Conservation (phyloP, 257 asterid species). For the Apocynum venetum region DNA sequence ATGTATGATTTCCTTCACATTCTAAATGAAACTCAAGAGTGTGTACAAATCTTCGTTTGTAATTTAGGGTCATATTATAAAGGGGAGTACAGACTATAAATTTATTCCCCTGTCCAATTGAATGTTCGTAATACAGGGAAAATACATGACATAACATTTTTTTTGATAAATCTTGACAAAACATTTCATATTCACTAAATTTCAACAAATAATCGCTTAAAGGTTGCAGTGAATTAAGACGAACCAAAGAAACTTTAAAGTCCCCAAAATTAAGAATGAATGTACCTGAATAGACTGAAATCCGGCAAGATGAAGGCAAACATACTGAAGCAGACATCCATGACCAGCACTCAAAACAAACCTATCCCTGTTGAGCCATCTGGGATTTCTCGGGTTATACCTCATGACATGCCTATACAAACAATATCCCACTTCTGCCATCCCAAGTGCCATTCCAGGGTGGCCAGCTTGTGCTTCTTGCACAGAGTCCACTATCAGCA, state of each 20-base stretch:
- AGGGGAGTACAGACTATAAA: too few relatives aligned
- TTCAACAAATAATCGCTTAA: background rate
- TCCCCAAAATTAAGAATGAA: background rate
- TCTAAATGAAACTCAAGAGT: background rate
- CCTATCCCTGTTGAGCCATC: slow-evolving; percentile 53
- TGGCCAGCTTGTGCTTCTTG: slow-evolving; percentile 54
- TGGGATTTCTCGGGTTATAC: slow-evolving; percentile 36
- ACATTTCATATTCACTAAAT: background rate
- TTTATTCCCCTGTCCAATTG: too few relatives aligned
- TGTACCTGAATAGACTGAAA: slow-evolving; percentile 50
- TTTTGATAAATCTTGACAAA: too few relatives aligned
- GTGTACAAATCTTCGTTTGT: too few relatives aligned
- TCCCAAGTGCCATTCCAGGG: slow-evolving; percentile 59
- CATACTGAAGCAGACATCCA: slow-evolving; percentile 56
- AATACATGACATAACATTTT: background rate
- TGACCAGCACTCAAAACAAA: slow-evolving; percentile 62
- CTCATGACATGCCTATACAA: slow-evolving; percentile 44
- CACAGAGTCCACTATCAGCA: slow-evolving; percentile 48
- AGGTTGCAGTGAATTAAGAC: background rate
- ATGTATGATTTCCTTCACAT: background rate
- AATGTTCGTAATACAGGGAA: background rate
- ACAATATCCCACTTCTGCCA: slow-evolving; percentile 40
- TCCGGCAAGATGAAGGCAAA: slow-evolving; percentile 58
- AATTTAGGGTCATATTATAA: too few relatives aligned
- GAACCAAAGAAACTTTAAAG: background rate